A percentile compares a stretch with the other conserved stretches of the same genome.
Evolutionary conservation across 805 yeast species (phyloP).

Genomic region (Yarrowia deformans): DNA sequence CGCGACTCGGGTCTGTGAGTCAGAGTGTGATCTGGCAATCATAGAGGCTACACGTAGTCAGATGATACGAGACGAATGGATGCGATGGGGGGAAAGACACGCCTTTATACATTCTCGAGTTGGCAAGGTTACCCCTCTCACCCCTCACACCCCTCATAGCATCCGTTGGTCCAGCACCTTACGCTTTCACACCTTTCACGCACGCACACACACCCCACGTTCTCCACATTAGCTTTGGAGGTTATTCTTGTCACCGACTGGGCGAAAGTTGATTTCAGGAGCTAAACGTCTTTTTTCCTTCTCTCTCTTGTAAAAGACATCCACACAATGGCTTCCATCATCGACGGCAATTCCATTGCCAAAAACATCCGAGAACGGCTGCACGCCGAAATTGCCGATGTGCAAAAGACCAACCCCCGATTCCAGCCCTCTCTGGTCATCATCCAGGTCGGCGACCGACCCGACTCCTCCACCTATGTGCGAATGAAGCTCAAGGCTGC

Average conservation of each 20-base stretch:
- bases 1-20: slow-evolving; percentile 33
- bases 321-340: slow-evolving; percentile 36
- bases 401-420: slow-evolving; percentile 55
- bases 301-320: neutral
- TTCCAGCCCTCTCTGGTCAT: slow-evolving; percentile 82
- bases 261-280: neutral
- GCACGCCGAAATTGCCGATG: slow-evolving; percentile 57
- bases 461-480: slow-evolving; percentile 92
- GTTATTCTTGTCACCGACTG: slow-evolving; percentile 13
- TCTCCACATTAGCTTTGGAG: slow-evolving; percentile 19
- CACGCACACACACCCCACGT: slow-evolving; percentile 26
- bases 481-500: slow-evolving; percentile 92
- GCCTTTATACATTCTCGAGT: too few species aligned
- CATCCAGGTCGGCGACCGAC: slow-evolving; percentile 88
- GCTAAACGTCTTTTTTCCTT: neutral
- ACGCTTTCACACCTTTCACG: too few species aligned
- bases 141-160: neutral
- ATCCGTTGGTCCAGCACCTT: neutral
- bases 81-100: too few species aligned
- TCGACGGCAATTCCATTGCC: slow-evolving; percentile 40
- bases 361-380: slow-evolving; percentile 58
- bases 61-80: too few species aligned
- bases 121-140: too few species aligned
- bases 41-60: too few species aligned
- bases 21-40: neutral